Evolutionary conservation across 2,329 filamentous ascomycete genomes (phyloP).

Genomic region (Nannizziopsis arthrosporioides): DNA sequence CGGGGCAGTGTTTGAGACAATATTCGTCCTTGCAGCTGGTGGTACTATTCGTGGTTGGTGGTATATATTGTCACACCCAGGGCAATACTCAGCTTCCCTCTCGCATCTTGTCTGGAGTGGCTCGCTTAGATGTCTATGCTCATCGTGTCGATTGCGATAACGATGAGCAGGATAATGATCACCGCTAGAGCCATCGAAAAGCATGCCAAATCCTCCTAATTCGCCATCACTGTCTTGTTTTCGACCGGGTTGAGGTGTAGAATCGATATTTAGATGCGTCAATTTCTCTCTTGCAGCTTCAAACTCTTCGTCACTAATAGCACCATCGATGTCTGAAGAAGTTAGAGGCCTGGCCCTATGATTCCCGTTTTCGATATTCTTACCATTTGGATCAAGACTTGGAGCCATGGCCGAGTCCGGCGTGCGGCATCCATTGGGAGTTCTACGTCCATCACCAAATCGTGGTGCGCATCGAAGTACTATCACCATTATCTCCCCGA

Average conservation of each 20-base stretch:
- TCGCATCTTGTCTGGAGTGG: background rate
- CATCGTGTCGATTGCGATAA: background rate
- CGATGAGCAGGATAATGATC: background rate
- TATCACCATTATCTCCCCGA: constrained; percentile 24
- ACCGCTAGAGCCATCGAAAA: constrained; percentile 13
- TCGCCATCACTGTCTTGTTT: background rate
- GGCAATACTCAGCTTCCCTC: background rate
- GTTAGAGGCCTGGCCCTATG: background rate
- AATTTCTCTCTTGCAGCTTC: constrained; percentile 2
- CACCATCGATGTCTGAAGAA: constrained; percentile 1
- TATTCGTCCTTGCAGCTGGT: background rate
- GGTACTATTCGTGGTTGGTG: background rate
- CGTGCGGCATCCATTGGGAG: constrained; percentile 12
- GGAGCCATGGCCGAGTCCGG: constrained; percentile 18
- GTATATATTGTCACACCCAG: background rate
- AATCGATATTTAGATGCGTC: background rate
- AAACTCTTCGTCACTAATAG: constrained; percentile 7
- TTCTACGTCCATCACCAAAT: background rate
- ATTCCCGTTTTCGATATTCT: background rate
- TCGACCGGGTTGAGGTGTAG: background rate
- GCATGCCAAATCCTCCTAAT: constrained; percentile 7
- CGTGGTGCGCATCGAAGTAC: constrained; percentile 20
- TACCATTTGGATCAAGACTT: constrained; percentile 18
- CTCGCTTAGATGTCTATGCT: background rate
- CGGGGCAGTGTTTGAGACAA: background rate